phyloP scores from a whole-genome alignment of 257 asterid genomes.

The Avicennia marina region DNA sequence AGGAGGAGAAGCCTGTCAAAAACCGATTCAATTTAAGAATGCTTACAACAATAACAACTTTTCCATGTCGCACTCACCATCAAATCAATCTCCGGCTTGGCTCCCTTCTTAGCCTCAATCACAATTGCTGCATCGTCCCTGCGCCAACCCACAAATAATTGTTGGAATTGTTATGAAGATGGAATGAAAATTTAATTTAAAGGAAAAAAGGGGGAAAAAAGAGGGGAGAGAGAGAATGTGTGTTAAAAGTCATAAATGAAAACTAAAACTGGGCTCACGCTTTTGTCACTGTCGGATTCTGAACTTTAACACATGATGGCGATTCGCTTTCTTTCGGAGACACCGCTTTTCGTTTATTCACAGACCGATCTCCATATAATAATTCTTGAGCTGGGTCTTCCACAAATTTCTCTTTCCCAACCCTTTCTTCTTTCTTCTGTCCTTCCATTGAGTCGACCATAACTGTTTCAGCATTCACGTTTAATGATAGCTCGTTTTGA shows the following conservation, averaged over 20 bases:
- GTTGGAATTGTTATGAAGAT: slow-evolving; percentile 6
- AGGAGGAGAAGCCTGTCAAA: slow-evolving; percentile 34
- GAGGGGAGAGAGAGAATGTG: slow-evolving; percentile 3
- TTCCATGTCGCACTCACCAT: no score
- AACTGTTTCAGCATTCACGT: slow-evolving; percentile 25
- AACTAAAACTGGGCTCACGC: slow-evolving; percentile 43
- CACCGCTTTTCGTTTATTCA: slow-evolving; percentile 33
- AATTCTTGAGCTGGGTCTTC: slow-evolving; percentile 30
- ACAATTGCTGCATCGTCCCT: slow-evolving; percentile 33
- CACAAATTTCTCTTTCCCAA: slow-evolving; percentile 36
- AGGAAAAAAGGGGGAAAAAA: background rate
- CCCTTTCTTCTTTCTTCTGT: slow-evolving; percentile 19
- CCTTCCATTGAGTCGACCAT: slow-evolving; percentile 29
- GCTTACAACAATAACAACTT: background rate
- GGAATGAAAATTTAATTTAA: slow-evolving; percentile 20
- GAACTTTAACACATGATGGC: slow-evolving; percentile 42
- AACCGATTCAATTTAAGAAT: background rate
- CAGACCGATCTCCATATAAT: slow-evolving; percentile 31
- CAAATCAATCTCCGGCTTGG: slow-evolving; percentile 42
- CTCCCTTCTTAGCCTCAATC: slow-evolving; percentile 31
- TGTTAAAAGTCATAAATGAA: no score
- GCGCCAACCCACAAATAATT: slow-evolving; percentile 10
- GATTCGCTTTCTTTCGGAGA: slow-evolving; percentile 46
- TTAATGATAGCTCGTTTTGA: slow-evolving; percentile 29
- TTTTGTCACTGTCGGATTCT: slow-evolving; percentile 47